These are phyloP conservation scores for Eucalyptus erythrocorys DNA, from an alignment of 345 rosid species.

Conservation along the genomic window DNA sequence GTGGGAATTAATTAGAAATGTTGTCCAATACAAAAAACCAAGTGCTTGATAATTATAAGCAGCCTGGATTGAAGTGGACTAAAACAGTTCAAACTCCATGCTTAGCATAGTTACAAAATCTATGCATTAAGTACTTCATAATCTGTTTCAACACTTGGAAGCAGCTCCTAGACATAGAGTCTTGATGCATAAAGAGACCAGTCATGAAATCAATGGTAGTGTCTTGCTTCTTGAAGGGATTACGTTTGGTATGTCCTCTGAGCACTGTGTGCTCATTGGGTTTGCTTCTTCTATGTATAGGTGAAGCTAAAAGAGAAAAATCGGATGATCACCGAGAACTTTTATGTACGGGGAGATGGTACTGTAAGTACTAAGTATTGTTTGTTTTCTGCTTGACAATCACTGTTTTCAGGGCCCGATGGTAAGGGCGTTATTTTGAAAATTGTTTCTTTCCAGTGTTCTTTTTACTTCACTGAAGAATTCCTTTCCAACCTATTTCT, in stretches of 20 bases:
- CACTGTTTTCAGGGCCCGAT: not conserved
- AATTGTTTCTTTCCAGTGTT: slow-evolving; percentile 2
- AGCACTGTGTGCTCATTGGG: not conserved
- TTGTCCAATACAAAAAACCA: not conserved
- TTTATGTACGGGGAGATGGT: slow-evolving; percentile 50
- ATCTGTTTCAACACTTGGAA: not conserved
- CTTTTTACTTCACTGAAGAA: slow-evolving; percentile 18
- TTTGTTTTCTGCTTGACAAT: not conserved
- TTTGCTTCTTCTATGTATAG: not conserved
- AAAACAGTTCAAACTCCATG: not conserved
- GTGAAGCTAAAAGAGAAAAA: slow-evolving; percentile 25
- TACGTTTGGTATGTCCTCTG: not conserved
- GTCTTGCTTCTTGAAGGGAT: not conserved
- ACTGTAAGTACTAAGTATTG: slow-evolving; percentile 27
- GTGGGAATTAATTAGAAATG: not conserved
- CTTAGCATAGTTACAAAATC: not conserved
- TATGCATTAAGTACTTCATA: not conserved
- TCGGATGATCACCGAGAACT: slow-evolving; percentile 32
- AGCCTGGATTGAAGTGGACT: not conserved
- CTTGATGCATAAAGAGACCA: not conserved
- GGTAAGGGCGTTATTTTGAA: not conserved
- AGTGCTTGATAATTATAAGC: not conserved
- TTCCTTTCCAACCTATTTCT: slow-evolving; percentile 16
- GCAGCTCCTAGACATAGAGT: not conserved
- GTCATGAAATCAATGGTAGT: not conserved